Conservation (phyloP, 495 filamentous ascomycete species). For the Oidiodendron maius region DNA sequence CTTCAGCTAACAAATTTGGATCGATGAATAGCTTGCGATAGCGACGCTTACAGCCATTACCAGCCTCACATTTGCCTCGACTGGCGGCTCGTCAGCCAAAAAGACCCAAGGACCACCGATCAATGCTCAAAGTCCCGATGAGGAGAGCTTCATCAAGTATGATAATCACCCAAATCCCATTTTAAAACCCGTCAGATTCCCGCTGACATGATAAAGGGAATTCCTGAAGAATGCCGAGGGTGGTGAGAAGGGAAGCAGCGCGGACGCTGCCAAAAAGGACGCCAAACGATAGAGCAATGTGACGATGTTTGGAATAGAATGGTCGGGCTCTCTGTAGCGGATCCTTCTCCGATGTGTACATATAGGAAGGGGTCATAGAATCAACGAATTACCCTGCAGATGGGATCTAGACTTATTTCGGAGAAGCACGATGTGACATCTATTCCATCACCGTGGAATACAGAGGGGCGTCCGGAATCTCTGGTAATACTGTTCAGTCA, state of each 20-base stretch:
- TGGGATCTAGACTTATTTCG: neutral
- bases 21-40: conserved; percentile 70
- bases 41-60: conserved; percentile 64
- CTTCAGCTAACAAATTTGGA: conserved; percentile 14
- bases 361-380: conserved; percentile 1
- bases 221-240: conserved; percentile 69
- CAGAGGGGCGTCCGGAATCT: no score
- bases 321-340: neutral
- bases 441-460: no score
- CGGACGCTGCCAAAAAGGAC: conserved; percentile 63
- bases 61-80: conserved; percentile 45
- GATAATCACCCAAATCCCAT: conserved; percentile 21
- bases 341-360: conserved; percentile 2
- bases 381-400: conserved; percentile 3
- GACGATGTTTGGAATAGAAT: neutral
- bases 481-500: no score
- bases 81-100: conserved; percentile 58
- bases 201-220: conserved; percentile 45
- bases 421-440: neutral
- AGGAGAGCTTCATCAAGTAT: conserved; percentile 97
- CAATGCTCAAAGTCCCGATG: conserved; percentile 82
- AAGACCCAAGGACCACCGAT: conserved; percentile 63
- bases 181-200: neutral
- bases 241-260: conserved; percentile 59
- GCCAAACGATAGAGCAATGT: conserved; percentile 41